Evolutionary conservation across 2,329 filamentous ascomycete genomes (phyloP).

Genomic region (Diaporthe sp.): DNA sequence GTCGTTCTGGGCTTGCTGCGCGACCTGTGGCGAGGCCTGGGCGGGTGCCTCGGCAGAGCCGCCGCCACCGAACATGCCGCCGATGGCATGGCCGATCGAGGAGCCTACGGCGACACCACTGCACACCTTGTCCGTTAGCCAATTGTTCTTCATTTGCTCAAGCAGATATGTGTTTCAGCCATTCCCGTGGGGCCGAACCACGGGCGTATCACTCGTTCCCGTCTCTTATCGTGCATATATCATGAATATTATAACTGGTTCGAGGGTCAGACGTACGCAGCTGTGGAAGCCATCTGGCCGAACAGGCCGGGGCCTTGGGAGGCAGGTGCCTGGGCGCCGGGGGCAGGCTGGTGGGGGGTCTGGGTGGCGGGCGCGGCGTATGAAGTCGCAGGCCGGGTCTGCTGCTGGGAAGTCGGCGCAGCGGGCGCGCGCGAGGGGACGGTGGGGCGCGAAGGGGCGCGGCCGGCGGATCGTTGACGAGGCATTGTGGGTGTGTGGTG

Average conservation of each 20-base stretch:
- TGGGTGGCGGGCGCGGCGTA: constrained; percentile 67
- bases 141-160: neutral
- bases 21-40: constrained; percentile 63
- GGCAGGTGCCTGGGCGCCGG: constrained; percentile 61
- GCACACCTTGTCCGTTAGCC: constrained; percentile 46
- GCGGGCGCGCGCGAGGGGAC: constrained; percentile 69
- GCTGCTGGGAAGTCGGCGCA: constrained; percentile 66
- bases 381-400: constrained; percentile 79
- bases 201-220: neutral
- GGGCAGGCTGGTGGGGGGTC: constrained; percentile 61
- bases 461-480: constrained; percentile 80
- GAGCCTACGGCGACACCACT: constrained; percentile 98
- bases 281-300: constrained; percentile 97
- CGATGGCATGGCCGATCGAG: constrained; percentile 94
- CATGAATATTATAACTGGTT: neutral
- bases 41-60: constrained; percentile 66
- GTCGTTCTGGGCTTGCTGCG: constrained; percentile 67
- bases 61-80: constrained; percentile 87
- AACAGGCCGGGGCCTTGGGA: constrained; percentile 85
- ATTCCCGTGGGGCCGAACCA: neutral
- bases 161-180: constrained; percentile 38
- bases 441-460: constrained; percentile 77
- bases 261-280: constrained; percentile 80
- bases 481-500: constrained; percentile 69
- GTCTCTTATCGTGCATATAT: neutral